These are phyloP conservation scores for Dipodascus albidus DNA, from an alignment of 805 yeast species.

Conservation along the genomic window DNA sequence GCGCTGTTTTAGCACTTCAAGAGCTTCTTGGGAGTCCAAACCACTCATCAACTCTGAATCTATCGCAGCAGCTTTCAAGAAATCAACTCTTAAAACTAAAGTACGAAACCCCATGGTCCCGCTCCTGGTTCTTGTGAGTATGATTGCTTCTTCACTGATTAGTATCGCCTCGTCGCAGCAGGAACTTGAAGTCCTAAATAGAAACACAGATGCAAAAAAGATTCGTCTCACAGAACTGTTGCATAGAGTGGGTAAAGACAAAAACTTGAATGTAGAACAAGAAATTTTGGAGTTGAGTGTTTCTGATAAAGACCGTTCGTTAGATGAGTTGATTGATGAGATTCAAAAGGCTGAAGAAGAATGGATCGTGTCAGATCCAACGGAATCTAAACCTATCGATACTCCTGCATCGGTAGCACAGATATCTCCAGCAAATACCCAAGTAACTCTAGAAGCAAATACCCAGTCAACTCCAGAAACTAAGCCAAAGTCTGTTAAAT, in stretches of 20 bases:
- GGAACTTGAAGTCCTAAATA: conserved; percentile 29
- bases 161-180: conserved; percentile 34
- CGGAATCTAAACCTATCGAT: conserved; percentile 1
- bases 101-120: conserved; percentile 22
- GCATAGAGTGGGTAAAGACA: conserved; percentile 27
- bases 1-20: not conserved
- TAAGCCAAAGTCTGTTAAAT: not conserved
- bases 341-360: conserved; percentile 4
- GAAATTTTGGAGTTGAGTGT: conserved; percentile 30
- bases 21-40: not conserved
- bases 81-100: not conserved
- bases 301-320: conserved; percentile 10
- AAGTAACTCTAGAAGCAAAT: not conserved
- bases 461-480: too few relatives aligned
- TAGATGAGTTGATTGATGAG: conserved; percentile 11
- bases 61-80: not conserved
- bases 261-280: conserved; percentile 31
- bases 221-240: conserved; percentile 30
- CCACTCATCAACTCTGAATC: not conserved
- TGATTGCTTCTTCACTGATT: conserved; percentile 37
- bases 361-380: conserved; percentile 2
- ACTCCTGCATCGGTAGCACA: not conserved
- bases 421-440: not conserved
- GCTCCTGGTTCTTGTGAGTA: conserved; percentile 31
- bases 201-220: conserved; percentile 29